A percentile compares a stretch with the other conserved stretches of the same genome.
Evolutionary conservation across 345 rosid genomes (phyloP).

Genomic region (Raphanus raphanistrum): DNA sequence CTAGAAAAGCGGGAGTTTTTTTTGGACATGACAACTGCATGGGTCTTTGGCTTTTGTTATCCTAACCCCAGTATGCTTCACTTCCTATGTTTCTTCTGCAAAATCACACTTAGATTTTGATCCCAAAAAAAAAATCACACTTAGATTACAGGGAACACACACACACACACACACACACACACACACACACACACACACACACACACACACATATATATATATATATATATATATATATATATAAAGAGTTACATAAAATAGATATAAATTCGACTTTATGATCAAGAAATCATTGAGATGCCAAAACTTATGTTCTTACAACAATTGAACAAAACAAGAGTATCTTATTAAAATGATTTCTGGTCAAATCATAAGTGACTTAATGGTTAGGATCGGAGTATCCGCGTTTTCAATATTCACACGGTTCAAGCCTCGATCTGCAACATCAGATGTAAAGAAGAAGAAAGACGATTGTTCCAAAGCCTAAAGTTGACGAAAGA

Average conservation of each 20-base stretch:
- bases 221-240: not conserved
- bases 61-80: slow-evolving; percentile 26
- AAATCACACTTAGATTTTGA: slow-evolving; percentile 10
- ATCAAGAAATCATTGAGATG: slow-evolving; percentile 2
- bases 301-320: not conserved
- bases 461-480: not conserved
- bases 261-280: not conserved
- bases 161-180: not conserved
- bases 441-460: not conserved
- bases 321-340: not conserved
- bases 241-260: not conserved
- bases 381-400: not conserved
- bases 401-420: not conserved
- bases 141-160: slow-evolving; percentile 8
- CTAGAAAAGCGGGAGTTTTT: slow-evolving; percentile 24
- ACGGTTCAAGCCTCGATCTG: not conserved
- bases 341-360: not conserved
- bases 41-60: slow-evolving; percentile 31
- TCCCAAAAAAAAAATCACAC: slow-evolving; percentile 14
- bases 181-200: not conserved
- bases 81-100: slow-evolving; percentile 26
- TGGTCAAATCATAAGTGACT: not conserved
- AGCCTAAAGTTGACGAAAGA: not conserved
- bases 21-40: slow-evolving; percentile 31
- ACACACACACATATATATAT: not conserved